Conservation (phyloP, 441 rosid species). For the Melianthus villosus region DNA sequence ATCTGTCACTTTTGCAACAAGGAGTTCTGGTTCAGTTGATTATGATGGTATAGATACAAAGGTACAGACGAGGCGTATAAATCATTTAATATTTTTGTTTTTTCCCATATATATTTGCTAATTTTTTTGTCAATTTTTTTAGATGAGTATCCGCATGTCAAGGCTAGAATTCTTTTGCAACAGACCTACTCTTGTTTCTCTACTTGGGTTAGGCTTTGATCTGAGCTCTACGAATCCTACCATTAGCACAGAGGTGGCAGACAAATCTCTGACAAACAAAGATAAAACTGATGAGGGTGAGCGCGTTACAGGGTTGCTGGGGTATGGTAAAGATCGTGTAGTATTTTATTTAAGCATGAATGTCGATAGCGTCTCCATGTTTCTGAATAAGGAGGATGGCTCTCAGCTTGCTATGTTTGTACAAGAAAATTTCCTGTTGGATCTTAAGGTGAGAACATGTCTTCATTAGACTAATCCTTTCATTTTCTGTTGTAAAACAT, state of each 20-base stretch:
- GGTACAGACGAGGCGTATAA: slow-evolving; percentile 29
- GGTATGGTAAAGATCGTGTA: slow-evolving; percentile 90
- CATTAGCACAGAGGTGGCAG: slow-evolving; percentile 19
- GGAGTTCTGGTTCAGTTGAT: slow-evolving; percentile 64
- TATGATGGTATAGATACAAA: slow-evolving; percentile 88
- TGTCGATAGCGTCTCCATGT: slow-evolving; percentile 74
- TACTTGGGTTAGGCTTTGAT: slow-evolving; percentile 84
- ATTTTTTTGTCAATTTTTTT: slow-evolving; percentile 24
- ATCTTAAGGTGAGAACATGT: slow-evolving; percentile 51
- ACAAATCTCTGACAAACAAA: slow-evolving; percentile 31
- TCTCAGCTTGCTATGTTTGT: slow-evolving; percentile 93
- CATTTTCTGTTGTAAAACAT: slow-evolving; percentile 8
- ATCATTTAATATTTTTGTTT: slow-evolving; percentile 9
- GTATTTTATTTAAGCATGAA: slow-evolving; percentile 84
- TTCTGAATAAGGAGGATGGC: slow-evolving; percentile 94
- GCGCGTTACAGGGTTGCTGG: slow-evolving; percentile 80
- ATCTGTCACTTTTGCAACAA: slow-evolving; percentile 59
- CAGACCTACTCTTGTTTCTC: slow-evolving; percentile 90
- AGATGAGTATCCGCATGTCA: slow-evolving; percentile 97
- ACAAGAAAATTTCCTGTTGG: slow-evolving; percentile 82
- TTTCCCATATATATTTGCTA: slow-evolving; percentile 14
- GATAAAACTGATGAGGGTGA: slow-evolving; percentile 56
- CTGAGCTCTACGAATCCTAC: slow-evolving; percentile 30
- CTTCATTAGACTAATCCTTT: slow-evolving; percentile 5
- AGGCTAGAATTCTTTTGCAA: slow-evolving; percentile 86